These are phyloP conservation scores for Saccharomycopsis capsularis DNA, from an alignment of 805 yeast genomes.

Conservation along the genomic window DNA sequence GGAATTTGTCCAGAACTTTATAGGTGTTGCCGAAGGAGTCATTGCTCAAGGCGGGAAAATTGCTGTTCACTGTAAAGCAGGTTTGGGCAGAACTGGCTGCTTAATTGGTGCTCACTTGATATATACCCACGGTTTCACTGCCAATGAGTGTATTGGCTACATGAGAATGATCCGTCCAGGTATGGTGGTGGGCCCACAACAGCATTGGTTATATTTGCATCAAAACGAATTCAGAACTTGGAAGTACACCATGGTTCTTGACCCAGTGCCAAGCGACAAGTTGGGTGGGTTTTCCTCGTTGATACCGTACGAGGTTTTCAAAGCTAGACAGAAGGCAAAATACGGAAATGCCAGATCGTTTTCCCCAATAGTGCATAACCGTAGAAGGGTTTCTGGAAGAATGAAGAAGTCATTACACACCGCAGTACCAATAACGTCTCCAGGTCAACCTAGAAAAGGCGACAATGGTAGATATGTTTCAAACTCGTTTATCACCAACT, in stretches of 20 bases:
- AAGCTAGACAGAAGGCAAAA: conserved; percentile 42
- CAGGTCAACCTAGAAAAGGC: conserved; percentile 72
- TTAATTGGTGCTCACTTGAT: conserved; percentile 94
- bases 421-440: conserved; percentile 87
- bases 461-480: conserved; percentile 20
- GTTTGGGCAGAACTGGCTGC: conserved; percentile 96
- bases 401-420: conserved; percentile 57
- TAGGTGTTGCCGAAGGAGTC: conserved; percentile 91
- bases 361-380: conserved; percentile 48
- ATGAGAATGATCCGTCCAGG: conserved; percentile 97
- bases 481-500: conserved; percentile 32
- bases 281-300: conserved; percentile 65
- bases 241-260: conserved; percentile 84
- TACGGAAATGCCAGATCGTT: neutral
- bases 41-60: conserved; percentile 83
- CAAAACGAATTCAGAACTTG: conserved; percentile 95
- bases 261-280: conserved; percentile 54
- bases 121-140: conserved; percentile 95
- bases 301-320: conserved; percentile 54
- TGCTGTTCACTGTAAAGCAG: conserved; percentile 99
- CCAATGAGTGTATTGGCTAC: conserved; percentile 92
- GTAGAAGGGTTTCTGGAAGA: conserved; percentile 62
- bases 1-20: conserved; percentile 84
- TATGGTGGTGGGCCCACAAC: conserved; percentile 99
- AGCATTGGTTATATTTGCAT: conserved; percentile 95